Evolutionary conservation across 73 alveolate genomes (phyloP).

Genomic region (Tetrahymena thermophila): DNA sequence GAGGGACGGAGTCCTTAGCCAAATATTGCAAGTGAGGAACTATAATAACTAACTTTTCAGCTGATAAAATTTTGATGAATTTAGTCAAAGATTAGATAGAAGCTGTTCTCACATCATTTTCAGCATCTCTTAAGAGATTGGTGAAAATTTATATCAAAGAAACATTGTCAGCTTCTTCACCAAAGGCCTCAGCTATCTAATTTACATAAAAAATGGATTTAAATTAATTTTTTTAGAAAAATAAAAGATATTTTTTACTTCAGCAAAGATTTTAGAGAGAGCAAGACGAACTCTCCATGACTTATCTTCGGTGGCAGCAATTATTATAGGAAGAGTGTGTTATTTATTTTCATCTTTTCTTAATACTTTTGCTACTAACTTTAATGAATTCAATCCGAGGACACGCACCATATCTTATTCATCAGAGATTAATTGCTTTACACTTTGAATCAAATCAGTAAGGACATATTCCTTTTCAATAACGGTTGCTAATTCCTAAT

Average conservation of each 20-base stretch:
- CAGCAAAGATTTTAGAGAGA: constrained; percentile 90
- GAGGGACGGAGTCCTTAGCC: constrained; percentile 24
- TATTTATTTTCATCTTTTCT: constrained; percentile 85
- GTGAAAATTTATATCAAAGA: constrained; percentile 82
- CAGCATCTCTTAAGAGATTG: constrained; percentile 85
- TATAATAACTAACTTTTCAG: constrained; percentile 55
- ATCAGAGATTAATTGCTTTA: constrained; percentile 80
- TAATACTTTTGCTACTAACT: constrained; percentile 83
- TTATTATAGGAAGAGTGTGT: constrained; percentile 79
- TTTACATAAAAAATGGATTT: background rate
- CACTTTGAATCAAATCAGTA: constrained; percentile 80
- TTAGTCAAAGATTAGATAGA: constrained; percentile 75
- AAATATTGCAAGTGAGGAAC: constrained; percentile 37
- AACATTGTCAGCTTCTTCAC: constrained; percentile 82
- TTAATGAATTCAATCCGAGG: constrained; percentile 79
- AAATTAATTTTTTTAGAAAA: background rate
- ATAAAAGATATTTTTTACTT: constrained; percentile 12
- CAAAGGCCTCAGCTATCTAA: constrained; percentile 88
- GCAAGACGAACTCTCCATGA: constrained; percentile 97
- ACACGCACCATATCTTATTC: constrained; percentile 95
- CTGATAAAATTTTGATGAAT: constrained; percentile 53
- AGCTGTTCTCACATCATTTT: constrained; percentile 91
- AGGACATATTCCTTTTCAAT: constrained; percentile 85
- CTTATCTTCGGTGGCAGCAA: constrained; percentile 90
- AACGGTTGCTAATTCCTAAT: constrained; percentile 61